Conservation (phyloP, 1,284 basidiomycete genomes). For the Gymnopus androsaceus region DNA sequence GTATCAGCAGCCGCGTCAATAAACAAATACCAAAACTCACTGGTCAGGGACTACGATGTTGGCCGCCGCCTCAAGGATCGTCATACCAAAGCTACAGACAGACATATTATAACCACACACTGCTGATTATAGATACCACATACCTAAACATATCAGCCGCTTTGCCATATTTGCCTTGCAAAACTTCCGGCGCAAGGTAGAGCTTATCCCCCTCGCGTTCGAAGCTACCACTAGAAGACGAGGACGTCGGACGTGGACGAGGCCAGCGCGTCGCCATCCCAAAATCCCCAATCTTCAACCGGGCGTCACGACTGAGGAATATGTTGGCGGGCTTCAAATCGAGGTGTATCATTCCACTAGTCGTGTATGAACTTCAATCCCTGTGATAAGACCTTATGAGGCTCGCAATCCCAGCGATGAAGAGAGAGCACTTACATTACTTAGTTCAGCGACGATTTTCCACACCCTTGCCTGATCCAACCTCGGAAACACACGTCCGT, state of each 20-base stretch:
- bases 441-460: conserved; percentile 94
- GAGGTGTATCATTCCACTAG: conserved; percentile 88
- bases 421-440: conserved; percentile 64
- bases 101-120: conserved; percentile 35
- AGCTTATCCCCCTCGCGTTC: conserved; percentile 97
- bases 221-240: too few relatives aligned
- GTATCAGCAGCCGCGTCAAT: conserved; percentile 28
- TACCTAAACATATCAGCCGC: conserved; percentile 97
- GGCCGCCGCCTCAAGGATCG: conserved; percentile 91
- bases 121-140: conserved; percentile 35
- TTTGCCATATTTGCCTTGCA: conserved; percentile 89
- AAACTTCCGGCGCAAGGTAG: conserved; percentile 97
- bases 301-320: conserved; percentile 86
- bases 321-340: conserved; percentile 99
- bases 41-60: conserved; percentile 97
- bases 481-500: conserved; percentile 80
- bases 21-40: conserved; percentile 58
- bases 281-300: conserved; percentile 98
- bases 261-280: conserved; percentile 92
- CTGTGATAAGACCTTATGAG: conserved; percentile 40
- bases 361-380: conserved; percentile 91
- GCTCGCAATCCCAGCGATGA: conserved; percentile 25
- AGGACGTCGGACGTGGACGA: conserved; percentile 40
- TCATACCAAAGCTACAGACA: conserved; percentile 82
- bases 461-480: conserved; percentile 94